Evolutionary conservation across 257 asterid genomes (phyloP), one percentile per base, ranked within the genome.

Genomic region (Nicotiana otophora): DNA sequence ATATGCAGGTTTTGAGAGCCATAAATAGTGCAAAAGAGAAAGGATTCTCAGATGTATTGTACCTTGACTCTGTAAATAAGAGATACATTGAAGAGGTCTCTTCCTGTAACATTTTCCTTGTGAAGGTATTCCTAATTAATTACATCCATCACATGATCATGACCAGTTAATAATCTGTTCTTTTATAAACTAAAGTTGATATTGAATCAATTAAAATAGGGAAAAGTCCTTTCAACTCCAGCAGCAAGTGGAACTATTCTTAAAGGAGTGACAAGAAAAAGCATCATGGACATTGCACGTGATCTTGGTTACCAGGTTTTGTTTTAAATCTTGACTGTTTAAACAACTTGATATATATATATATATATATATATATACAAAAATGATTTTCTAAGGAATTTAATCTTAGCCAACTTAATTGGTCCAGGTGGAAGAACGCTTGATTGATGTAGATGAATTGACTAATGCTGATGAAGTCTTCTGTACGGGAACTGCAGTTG

Each of bases 401-500:
- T 8, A 42, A 42, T 39, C 11, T 0, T 42, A 42, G n/a, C 19
- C 14, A 42, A 16, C 17, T 19, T 28, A 28, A 28, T 28, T 42
- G 62, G 26, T 39, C 5, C 86, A 94, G 98, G 95, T 93, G 4
- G 93, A 91, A 82, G 98, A 95, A 81, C 90, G 94, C 19, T 39
- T 68, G 0, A 85, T 95, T 80, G 86, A 93, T 10, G 89, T 91
- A 2, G 94, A 95, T 10, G 97, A 95, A 84, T 61, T 93, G 58
- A 72, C 81, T 4, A 86, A 76, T 10, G 96, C 94, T 3, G 97
- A 95, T 15, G 97, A 95, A 89, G 95, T 93, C 26, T 95, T 95
- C 87, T 93, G 97, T 90, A 93, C 98, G 1, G 99, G 99, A 81
- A 95, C 99, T 23, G 99, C 99, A 12, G 98, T 92, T 36, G 93